Conservation (phyloP, 1,284 basidiomycete species). For the Ganoderma multipileum region DNA sequence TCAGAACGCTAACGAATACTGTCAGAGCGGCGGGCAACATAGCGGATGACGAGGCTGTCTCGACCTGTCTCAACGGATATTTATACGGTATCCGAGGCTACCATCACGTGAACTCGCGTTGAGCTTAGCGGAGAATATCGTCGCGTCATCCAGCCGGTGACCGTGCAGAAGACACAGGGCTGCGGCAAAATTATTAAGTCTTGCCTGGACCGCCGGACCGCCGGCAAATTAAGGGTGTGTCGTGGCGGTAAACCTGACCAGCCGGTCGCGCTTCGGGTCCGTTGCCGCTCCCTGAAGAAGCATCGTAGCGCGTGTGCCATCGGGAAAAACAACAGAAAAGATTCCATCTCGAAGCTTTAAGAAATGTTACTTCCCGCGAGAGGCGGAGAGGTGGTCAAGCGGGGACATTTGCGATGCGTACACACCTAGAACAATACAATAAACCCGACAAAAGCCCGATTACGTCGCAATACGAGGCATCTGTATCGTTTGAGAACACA, state of each 20-base stretch:
- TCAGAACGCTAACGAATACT: constrained; percentile 11
- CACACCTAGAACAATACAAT: neutral
- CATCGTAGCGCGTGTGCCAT: neutral
- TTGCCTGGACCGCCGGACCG: constrained; percentile 6
- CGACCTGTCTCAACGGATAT: neutral
- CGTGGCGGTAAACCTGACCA: constrained; percentile 5
- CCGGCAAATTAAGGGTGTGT: neutral
- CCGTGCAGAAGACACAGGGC: neutral
- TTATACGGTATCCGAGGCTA: neutral
- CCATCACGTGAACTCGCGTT: neutral
- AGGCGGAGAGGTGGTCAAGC: neutral
- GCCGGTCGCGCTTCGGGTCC: neutral
- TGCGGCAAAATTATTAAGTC: neutral
- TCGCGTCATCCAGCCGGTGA: constrained; percentile 2
- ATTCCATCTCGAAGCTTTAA: neutral
- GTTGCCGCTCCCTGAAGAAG: too few relatives aligned
- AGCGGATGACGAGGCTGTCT: neutral
- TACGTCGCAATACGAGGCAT: neutral
- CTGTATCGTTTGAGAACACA: neutral
- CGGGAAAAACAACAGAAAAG: neutral
- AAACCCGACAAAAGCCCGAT: neutral
- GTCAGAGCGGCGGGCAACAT: constrained; percentile 1
- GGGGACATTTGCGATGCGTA: neutral
- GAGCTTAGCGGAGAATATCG: neutral
- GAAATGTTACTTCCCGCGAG: neutral